A percentile compares a stretch with the other conserved stretches of the same genome.
Evolutionary conservation across 1,139 yeast species (phyloP).

Genomic region (Taiozyma onychis): DNA sequence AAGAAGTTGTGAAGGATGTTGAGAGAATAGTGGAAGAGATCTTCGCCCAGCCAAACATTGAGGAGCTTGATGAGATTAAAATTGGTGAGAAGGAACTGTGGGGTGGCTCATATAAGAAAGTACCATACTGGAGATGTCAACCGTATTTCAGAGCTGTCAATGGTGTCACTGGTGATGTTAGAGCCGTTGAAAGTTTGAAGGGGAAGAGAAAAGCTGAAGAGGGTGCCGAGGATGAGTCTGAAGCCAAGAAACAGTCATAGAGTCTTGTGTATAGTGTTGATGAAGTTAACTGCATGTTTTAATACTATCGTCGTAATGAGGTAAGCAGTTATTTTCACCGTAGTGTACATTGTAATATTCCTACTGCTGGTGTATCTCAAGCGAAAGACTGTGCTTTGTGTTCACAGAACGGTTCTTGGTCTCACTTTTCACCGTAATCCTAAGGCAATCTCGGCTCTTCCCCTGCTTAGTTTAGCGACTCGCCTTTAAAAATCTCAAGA

Average conservation of each 20-base stretch:
- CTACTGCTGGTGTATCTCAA: no score
- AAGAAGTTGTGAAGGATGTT: constrained; percentile 58
- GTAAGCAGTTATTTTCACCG: no score
- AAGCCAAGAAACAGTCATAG: neutral
- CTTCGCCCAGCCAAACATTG: constrained; percentile 39
- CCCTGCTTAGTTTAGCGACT: neutral
- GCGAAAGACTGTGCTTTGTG: no score
- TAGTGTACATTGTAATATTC: no score
- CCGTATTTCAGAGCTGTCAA: constrained; percentile 87
- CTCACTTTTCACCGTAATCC: no score
- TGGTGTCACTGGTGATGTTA: constrained; percentile 51
- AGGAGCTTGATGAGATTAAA: constrained; percentile 43
- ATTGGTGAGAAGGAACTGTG: constrained; percentile 55
- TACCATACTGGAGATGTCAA: constrained; percentile 98
- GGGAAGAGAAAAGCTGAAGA: constrained; percentile 6
- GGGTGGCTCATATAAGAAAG: constrained; percentile 76
- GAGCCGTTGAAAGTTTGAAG: constrained; percentile 30
- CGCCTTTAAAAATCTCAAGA: neutral
- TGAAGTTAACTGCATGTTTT: neutral
- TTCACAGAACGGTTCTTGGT: no score
- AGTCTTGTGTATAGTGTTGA: neutral
- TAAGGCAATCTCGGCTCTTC: neutral
- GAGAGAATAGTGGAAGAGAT: constrained; percentile 60
- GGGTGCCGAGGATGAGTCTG: neutral
- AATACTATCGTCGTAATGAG: no score